These are phyloP conservation scores for Saccharomyces hybrid DNA, from an alignment of 1,139 yeast species.

Conservation along the genomic window DNA sequence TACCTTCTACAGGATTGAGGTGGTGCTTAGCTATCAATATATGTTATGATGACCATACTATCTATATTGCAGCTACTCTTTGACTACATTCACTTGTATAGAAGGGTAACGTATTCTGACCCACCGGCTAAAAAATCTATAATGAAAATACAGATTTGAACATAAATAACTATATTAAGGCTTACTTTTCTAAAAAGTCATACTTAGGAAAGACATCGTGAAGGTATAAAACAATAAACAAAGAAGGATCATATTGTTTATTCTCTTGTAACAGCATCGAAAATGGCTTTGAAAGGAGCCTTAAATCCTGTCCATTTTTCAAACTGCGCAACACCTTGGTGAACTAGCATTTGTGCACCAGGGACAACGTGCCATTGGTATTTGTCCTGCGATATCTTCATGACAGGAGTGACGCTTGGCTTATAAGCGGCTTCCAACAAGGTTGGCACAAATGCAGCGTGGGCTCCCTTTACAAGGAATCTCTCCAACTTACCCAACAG, in stretches of 20 bases:
- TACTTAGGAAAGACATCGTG: background rate
- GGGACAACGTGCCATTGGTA: conserved; percentile 68
- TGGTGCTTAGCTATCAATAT: background rate
- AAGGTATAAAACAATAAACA: background rate
- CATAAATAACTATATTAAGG: background rate
- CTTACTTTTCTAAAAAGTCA: background rate
- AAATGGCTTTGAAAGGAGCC: conserved; percentile 56
- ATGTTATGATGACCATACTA: background rate
- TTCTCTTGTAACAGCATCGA: conserved; percentile 45
- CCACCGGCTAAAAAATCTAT: too few relatives aligned
- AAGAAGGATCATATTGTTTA: background rate
- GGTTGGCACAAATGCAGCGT: conserved; percentile 41
- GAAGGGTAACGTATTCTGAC: background rate
- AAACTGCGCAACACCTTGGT: conserved; percentile 88
- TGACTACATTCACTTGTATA: background rate
- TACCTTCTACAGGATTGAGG: background rate
- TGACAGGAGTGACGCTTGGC: conserved; percentile 76
- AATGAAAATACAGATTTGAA: background rate
- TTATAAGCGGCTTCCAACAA: conserved; percentile 90
- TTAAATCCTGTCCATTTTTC: conserved; percentile 63
- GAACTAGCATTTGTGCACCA: conserved; percentile 85
- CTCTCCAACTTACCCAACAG: conserved; percentile 43
- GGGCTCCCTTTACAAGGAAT: conserved; percentile 36
- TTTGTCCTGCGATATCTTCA: conserved; percentile 60
- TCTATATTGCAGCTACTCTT: background rate